Percentiles rank a stretch among this genome's conserved stretches.
Conservation (phyloP, 495 filamentous ascomycete species). For the Penicillium robsamsonii region DNA sequence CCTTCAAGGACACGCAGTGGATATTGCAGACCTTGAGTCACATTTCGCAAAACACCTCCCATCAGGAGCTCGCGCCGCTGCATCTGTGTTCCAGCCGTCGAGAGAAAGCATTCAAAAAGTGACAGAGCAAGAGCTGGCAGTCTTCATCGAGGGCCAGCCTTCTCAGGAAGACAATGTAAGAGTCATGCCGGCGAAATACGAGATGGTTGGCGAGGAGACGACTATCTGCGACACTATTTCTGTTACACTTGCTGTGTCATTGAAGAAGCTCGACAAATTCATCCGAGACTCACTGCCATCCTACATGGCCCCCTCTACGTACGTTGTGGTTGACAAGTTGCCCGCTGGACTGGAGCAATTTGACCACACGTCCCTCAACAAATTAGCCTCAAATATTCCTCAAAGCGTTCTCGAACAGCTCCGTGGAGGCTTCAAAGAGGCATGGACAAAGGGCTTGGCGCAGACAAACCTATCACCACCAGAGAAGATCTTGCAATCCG, state of each 20-base stretch:
- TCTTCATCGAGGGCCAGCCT: conserved; percentile 30
- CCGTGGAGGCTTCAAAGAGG: conserved; percentile 20
- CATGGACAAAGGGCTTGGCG: conserved; percentile 22
- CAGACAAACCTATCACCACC: conserved; percentile 28
- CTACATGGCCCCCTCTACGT: conserved; percentile 41
- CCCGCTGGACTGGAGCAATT: conserved; percentile 22
- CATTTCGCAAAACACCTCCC: conserved; percentile 32
- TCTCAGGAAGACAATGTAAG: conserved; percentile 23
- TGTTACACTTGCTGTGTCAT: conserved; percentile 21
- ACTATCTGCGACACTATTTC: conserved; percentile 24
- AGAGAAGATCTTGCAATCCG: conserved; percentile 40
- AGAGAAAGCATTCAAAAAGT: conserved; percentile 9
- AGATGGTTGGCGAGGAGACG: conserved; percentile 9
- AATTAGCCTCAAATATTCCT: conserved; percentile 29
- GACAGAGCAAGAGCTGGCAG: conserved; percentile 22
- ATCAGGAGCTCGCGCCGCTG: conserved; percentile 23
- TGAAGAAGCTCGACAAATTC: conserved; percentile 39
- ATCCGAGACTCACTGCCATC: conserved; percentile 36
- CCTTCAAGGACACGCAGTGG: conserved; percentile 36
- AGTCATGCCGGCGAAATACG: conserved; percentile 21
- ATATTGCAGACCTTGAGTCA: conserved; percentile 33
- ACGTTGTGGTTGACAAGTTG: conserved; percentile 34
- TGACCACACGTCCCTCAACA: conserved; percentile 27
- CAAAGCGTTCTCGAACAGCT: conserved; percentile 19
- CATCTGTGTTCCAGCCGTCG: conserved; percentile 22